A percentile compares a stretch with the other conserved stretches of the same genome.
phyloP scores from a whole-genome alignment of 2,329 filamentous ascomycete species.

The Xylariomycetidae sp. region DNA sequence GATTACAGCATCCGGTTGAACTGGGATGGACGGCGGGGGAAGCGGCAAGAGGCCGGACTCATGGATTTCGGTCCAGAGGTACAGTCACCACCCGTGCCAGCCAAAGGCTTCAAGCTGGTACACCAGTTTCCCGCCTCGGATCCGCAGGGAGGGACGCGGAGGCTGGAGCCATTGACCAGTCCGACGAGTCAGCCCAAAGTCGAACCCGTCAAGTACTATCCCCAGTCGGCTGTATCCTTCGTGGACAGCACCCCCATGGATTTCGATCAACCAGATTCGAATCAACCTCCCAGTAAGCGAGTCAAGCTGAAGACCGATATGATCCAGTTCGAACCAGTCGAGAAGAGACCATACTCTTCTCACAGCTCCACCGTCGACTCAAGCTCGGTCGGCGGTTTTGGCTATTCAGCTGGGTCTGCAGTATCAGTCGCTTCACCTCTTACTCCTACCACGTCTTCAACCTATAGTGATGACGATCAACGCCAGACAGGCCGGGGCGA shows the following conservation, averaged over 20 bases:
- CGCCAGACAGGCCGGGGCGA: constrained; percentile 17
- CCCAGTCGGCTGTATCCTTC: constrained; percentile 12
- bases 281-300: constrained; percentile 22
- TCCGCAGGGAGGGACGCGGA: constrained; percentile 20
- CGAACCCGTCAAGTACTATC: constrained; percentile 10
- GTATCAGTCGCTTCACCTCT: constrained; percentile 30
- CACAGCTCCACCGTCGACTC: constrained; percentile 25
- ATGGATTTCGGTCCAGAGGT: constrained; percentile 22
- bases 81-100: constrained; percentile 21
- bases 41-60: constrained; percentile 40
- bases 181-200: constrained; percentile 14
- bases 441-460: constrained; percentile 36
- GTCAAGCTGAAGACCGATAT: constrained; percentile 19
- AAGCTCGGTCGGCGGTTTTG: constrained; percentile 18
- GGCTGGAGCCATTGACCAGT: constrained; percentile 25
- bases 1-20: constrained; percentile 79
- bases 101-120: constrained; percentile 31
- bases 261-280: constrained; percentile 15
- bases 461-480: constrained; percentile 33
- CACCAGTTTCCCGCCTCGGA: constrained; percentile 28
- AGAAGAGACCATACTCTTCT: constrained; percentile 24
- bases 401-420: constrained; percentile 18
- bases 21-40: constrained; percentile 69
- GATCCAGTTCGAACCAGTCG: constrained; percentile 16
- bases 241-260: constrained; percentile 14